phyloP scores from a whole-genome alignment of 2,329 filamentous ascomycete genomes.

The Sporothrix humicola region DNA sequence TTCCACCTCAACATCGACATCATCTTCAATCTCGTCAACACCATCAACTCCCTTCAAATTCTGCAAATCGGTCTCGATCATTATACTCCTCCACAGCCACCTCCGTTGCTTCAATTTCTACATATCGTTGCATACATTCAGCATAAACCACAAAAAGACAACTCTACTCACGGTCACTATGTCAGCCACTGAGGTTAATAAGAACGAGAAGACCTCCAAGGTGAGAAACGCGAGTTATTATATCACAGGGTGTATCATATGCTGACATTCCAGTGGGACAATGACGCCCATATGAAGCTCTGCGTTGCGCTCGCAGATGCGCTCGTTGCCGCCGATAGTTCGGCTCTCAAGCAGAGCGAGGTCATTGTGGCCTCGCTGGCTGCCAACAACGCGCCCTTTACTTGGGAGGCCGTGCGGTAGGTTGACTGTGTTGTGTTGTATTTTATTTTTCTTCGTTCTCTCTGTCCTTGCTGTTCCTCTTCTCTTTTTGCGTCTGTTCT shows the following conservation, averaged over 20 bases:
- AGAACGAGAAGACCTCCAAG: slow-evolving; percentile 31
- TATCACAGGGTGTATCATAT: too few relatives aligned
- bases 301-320: slow-evolving; percentile 38
- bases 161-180: background rate
- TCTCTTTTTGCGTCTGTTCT: slow-evolving; percentile 18
- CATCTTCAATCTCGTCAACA: background rate
- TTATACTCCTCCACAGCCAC: too few relatives aligned
- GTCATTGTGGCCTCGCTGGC: slow-evolving; percentile 46
- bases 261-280: slow-evolving; percentile 38
- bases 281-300: slow-evolving; percentile 39
- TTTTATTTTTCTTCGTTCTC: background rate
- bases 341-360: slow-evolving; percentile 41
- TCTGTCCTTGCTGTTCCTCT: background rate
- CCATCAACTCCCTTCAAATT: background rate
- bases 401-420: slow-evolving; percentile 55
- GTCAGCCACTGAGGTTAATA: slow-evolving; percentile 3
- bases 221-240: background rate
- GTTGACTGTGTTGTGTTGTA: slow-evolving; percentile 37
- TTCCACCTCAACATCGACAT: background rate
- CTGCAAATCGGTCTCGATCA: too few relatives aligned
- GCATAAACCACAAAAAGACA: background rate
- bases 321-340: slow-evolving; percentile 25
- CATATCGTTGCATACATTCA: too few relatives aligned
- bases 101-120: too few relatives aligned
- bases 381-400: slow-evolving; percentile 42